Conservation (phyloP, 345 rosid genomes). For the Hypericum perforatum region DNA sequence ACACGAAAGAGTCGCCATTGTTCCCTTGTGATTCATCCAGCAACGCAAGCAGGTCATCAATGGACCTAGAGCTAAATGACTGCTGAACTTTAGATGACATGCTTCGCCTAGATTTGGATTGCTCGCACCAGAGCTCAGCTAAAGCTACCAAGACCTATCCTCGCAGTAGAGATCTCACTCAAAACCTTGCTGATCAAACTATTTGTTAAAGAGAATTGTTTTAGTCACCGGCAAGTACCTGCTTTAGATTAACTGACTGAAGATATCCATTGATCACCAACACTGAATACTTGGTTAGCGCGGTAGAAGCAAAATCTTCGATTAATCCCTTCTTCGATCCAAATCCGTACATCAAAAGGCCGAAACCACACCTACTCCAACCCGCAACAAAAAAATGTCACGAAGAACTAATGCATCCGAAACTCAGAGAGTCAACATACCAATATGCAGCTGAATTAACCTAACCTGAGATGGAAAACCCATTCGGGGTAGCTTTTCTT, state of each 20-base stretch:
- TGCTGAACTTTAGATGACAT: slow-evolving; percentile 38
- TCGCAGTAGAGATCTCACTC: neutral
- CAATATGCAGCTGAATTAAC: no score
- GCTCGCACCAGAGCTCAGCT: slow-evolving; percentile 65
- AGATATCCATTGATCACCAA: slow-evolving; percentile 86
- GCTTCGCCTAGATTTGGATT: slow-evolving; percentile 39
- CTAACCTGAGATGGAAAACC: slow-evolving; percentile 64
- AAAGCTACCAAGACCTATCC: slow-evolving; percentile 48
- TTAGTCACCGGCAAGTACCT: no score
- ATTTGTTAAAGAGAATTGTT: no score
- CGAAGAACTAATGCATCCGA: no score
- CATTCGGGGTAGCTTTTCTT: slow-evolving; percentile 56
- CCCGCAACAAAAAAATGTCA: neutral
- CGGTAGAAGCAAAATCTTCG: slow-evolving; percentile 81
- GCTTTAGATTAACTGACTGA: slow-evolving; percentile 69
- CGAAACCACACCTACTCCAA: slow-evolving; percentile 66
- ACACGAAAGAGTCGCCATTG: slow-evolving; percentile 47
- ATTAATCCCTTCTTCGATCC: slow-evolving; percentile 75
- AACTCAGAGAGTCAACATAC: no score
- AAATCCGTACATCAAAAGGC: slow-evolving; percentile 85
- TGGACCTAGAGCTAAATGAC: slow-evolving; percentile 48
- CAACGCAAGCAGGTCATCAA: slow-evolving; percentile 63
- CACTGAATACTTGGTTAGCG: slow-evolving; percentile 59
- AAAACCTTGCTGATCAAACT: neutral
- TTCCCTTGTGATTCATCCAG: slow-evolving; percentile 36